Evolutionary conservation across 2,329 filamentous ascomycete species (phyloP).

Genomic region (Pochonia chlamydosporia): DNA sequence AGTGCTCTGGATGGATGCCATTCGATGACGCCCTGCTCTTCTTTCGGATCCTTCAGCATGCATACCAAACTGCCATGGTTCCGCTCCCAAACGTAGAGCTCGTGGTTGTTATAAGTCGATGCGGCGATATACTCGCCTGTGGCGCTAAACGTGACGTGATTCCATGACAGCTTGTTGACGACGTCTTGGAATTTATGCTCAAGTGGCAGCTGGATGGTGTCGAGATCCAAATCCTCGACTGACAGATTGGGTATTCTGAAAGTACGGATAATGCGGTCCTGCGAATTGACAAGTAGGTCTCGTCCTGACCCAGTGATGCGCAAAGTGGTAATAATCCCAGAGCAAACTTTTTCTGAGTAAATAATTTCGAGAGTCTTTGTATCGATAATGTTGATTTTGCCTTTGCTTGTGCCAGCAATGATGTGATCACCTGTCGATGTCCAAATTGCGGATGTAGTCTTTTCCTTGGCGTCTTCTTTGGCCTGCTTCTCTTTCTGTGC

Average conservation of each 20-base stretch:
- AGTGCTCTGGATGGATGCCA: constrained; percentile 90
- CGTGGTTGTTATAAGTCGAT: constrained; percentile 96
- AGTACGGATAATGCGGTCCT: constrained; percentile 91
- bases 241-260: constrained; percentile 79
- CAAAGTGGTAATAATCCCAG: constrained; percentile 81
- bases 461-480: constrained; percentile 89
- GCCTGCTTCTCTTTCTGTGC: constrained; percentile 74
- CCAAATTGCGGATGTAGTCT: constrained; percentile 89
- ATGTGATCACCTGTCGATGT: constrained; percentile 82
- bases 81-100: constrained; percentile 97
- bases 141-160: constrained; percentile 90
- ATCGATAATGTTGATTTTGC: constrained; percentile 93
- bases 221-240: constrained; percentile 64
- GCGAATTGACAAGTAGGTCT: constrained; percentile 85
- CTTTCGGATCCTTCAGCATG: constrained; percentile 93
- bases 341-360: constrained; percentile 83
- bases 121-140: constrained; percentile 95
- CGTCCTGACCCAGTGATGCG: constrained; percentile 76
- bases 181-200: constrained; percentile 99
- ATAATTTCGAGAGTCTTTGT: constrained; percentile 74
- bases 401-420: constrained; percentile 88
- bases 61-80: constrained; percentile 90
- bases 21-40: constrained; percentile 93
- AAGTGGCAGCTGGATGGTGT: constrained; percentile 81
- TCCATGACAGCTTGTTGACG: constrained; percentile 92